Percentiles rank a stretch among this genome's conserved stretches.
phyloP scores from a whole-genome alignment of 768 basidiomycete species.

The Russula emetica region DNA sequence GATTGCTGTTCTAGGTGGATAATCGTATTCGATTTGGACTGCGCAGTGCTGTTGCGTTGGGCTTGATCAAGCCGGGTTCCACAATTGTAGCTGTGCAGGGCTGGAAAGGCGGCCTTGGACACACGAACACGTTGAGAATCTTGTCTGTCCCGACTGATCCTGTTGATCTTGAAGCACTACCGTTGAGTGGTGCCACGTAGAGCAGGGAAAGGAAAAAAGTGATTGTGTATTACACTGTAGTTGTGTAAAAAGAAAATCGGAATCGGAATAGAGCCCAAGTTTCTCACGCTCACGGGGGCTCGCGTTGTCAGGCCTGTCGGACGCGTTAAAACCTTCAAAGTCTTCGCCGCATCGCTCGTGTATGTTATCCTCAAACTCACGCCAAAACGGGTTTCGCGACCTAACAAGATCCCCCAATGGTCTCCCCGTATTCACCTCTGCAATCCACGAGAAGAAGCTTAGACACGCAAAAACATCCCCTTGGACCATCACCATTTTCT shows the following conservation, averaged over 20 bases:
- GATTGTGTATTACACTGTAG: not conserved
- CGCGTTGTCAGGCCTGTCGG: not conserved
- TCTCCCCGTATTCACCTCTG: slow-evolving; percentile 50
- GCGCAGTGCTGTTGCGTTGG: slow-evolving; percentile 73
- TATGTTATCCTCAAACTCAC: slow-evolving; percentile 45
- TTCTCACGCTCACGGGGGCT: slow-evolving; percentile 11
- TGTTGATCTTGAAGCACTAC: slow-evolving; percentile 73
- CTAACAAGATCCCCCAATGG: slow-evolving; percentile 41
- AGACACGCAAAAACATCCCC: slow-evolving; percentile 42
- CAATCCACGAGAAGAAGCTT: slow-evolving; percentile 62
- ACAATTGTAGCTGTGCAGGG: slow-evolving; percentile 96
- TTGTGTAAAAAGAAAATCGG: not conserved
- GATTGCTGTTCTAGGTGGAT: slow-evolving; percentile 54
- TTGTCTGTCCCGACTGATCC: slow-evolving; percentile 76
- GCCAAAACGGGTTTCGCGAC: slow-evolving; percentile 46
- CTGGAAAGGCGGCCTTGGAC: slow-evolving; percentile 98
- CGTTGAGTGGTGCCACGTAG: slow-evolving; percentile 38
- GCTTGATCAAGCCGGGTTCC: slow-evolving; percentile 82
- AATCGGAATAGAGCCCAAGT: not conserved
- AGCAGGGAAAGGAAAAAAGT: slow-evolving; percentile 8
- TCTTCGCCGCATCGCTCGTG: slow-evolving; percentile 20
- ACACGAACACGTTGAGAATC: slow-evolving; percentile 88
- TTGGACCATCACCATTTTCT: slow-evolving; percentile 56
- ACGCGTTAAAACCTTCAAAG: slow-evolving; percentile 5
- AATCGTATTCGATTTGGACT: slow-evolving; percentile 89